Base-by-base conservation (phyloP, 176 grass and related monocot species). In the Alloteropsis semialata region DNA sequence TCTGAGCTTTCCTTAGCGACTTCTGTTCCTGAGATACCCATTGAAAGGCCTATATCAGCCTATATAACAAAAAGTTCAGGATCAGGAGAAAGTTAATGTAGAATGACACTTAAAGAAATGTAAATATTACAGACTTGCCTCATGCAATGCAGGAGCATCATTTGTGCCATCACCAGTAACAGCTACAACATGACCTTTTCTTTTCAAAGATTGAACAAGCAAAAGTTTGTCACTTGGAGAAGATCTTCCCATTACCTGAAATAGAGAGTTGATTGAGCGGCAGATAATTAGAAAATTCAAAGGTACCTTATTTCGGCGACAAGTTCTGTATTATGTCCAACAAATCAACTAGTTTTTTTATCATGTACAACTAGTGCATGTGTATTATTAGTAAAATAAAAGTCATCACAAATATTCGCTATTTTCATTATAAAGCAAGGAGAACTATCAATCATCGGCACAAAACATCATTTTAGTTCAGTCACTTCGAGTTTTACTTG, bases 1-100 rank as follows among this genome's bases (percentile, higher is more conserved):
- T 98, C 95, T 13, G 95, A 98, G 78, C 95, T 98, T 84, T 98
- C 95, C 91, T 98, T 98, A 72, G 95, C 95, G 74, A 98, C 95
- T 87, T 98, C 95, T 78, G 95, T 98, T 44, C 95, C 95, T 28
- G 90, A 78, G 60, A 98, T 93, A 11, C 95, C 95, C 95, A 98
- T 98, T 50, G 95, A 85, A 82, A 98, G 90, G 67, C 95, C 95
- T 84, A 98, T 98, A 89, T 98, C 95, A 45, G 95, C 95, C 95
- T 94, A 68, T 77, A 92, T 87, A 29, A 84, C 25, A 88, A 81
- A 56, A 84, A 76, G 65, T 51, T 84, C 87, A 19, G 36, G 72
- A 83, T 63, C 30, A 69, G 27, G 54, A 24, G 25, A 69, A 69
- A 14, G 75, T 65, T 19, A 45, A 30, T 67, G 3, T 57, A 68